phyloP scores from a whole-genome alignment of 2,329 filamentous ascomycete species.

The Chrysoporthe austroafricana region DNA sequence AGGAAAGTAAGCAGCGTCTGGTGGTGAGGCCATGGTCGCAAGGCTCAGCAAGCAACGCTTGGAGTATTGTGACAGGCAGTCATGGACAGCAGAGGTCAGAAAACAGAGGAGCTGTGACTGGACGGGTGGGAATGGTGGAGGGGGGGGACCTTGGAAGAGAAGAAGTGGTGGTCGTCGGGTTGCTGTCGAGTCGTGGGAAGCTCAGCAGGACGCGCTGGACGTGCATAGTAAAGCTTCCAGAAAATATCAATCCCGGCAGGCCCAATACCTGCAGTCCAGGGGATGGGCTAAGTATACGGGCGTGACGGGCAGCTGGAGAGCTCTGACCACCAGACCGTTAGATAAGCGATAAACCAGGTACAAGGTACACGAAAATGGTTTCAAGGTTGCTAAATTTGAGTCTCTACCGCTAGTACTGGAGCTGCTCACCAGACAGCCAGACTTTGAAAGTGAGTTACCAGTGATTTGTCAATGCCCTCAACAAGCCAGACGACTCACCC shows the following conservation, averaged over 20 bases:
- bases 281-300: neutral
- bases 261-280: neutral
- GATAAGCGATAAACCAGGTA: constrained; percentile 13
- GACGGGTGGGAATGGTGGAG: neutral
- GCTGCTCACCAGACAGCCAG: neutral
- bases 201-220: constrained; percentile 13
- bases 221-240: constrained; percentile 6
- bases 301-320: neutral
- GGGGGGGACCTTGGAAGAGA: neutral
- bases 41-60: constrained; percentile 48
- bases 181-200: constrained; percentile 9
- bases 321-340: neutral
- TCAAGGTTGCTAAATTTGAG: neutral
- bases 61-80: constrained; percentile 18
- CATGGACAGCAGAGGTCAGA: constrained; percentile 26
- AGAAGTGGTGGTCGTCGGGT: constrained; percentile 10
- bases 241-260: constrained; percentile 8
- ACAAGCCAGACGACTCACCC: neutral
- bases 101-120: constrained; percentile 21
- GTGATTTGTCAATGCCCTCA: neutral
- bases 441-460: constrained; percentile 2
- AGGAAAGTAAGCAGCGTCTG: constrained; percentile 77
- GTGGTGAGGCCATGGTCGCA: constrained; percentile 71
- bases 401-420: neutral
- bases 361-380: neutral